Evolutionary conservation across 2,329 filamentous ascomycete species (phyloP).

Genomic region (Clonostachys sp.): DNA sequence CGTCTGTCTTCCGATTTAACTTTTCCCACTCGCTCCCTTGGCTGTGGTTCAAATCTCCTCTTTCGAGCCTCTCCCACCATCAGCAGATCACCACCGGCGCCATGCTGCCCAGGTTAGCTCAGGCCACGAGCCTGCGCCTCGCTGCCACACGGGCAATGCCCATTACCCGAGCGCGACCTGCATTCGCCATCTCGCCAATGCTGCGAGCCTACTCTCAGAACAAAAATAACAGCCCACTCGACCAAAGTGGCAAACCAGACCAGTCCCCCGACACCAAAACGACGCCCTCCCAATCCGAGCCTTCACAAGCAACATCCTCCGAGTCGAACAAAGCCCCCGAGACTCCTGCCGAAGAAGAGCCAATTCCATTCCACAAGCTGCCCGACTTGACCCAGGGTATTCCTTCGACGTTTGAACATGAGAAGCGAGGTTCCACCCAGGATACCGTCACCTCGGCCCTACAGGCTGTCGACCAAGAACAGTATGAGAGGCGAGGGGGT

Average conservation of each 20-base stretch:
- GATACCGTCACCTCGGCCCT: constrained; percentile 12
- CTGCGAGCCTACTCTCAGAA: constrained; percentile 19
- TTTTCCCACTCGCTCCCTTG: no score
- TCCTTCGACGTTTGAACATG: constrained; percentile 81
- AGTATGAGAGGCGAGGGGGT: constrained; percentile 18
- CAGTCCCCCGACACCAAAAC: neutral
- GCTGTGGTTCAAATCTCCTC: no score
- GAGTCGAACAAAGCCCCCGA: constrained; percentile 8
- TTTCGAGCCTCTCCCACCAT: no score
- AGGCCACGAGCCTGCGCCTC: constrained; percentile 24
- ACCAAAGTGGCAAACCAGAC: no score
- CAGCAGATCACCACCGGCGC: constrained; percentile 2
- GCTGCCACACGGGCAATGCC: constrained; percentile 3
- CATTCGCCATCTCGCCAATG: constrained; percentile 14
- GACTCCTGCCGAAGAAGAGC: constrained; percentile 23
- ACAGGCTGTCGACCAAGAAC: constrained; percentile 29
- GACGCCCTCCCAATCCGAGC: neutral
- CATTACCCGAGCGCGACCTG: constrained; percentile 7
- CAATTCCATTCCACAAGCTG: constrained; percentile 60
- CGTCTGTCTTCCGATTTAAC: neutral
- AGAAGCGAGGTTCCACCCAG: constrained; percentile 27
- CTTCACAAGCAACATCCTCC: constrained; percentile 9
- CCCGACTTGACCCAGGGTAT: constrained; percentile 94
- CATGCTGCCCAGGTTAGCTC: constrained; percentile 33
- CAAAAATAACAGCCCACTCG: neutral